These are phyloP conservation scores for Gigaspora rosea DNA, from an alignment of 192 early-diverging fungal genomes.

Conservation along the genomic window DNA sequence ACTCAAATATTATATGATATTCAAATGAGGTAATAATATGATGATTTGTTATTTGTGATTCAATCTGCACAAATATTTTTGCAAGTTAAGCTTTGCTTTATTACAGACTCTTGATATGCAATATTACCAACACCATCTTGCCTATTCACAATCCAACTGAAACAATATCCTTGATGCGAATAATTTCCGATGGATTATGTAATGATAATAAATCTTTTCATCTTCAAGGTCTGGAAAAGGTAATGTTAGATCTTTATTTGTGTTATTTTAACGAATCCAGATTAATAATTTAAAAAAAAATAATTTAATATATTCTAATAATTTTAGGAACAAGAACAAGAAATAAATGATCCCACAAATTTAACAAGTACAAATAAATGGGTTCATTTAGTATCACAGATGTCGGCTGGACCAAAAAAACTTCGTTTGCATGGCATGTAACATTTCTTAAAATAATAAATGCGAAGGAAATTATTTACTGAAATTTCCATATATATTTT, in stretches of 20 bases:
- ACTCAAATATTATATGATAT: conserved; percentile 11
- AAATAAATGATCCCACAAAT: conserved; percentile 12
- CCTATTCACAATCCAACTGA: conserved; percentile 23
- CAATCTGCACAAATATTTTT: not conserved
- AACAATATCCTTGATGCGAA: not conserved
- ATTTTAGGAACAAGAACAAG: not conserved
- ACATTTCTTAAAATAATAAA: not conserved
- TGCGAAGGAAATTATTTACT: not conserved
- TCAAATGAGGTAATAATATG: not conserved
- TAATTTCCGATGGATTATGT: not conserved
- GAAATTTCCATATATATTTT: not conserved
- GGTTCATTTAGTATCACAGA: conserved; percentile 25
- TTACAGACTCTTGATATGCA: conserved; percentile 1
- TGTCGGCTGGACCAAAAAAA: conserved; percentile 19
- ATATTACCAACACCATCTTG: not conserved
- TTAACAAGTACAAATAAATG: conserved; percentile 22
- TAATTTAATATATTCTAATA: not conserved
- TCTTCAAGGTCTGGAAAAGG: not conserved
- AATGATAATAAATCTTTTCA: not conserved
- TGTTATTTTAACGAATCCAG: not conserved
- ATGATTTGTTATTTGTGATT: not conserved
- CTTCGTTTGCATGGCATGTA: conserved; percentile 24
- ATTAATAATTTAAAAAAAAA: not conserved
- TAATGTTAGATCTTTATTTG: not conserved
- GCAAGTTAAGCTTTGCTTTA: not conserved